phyloP scores from a whole-genome alignment of 106 monocot genomes.

The Acorus gramineus region DNA sequence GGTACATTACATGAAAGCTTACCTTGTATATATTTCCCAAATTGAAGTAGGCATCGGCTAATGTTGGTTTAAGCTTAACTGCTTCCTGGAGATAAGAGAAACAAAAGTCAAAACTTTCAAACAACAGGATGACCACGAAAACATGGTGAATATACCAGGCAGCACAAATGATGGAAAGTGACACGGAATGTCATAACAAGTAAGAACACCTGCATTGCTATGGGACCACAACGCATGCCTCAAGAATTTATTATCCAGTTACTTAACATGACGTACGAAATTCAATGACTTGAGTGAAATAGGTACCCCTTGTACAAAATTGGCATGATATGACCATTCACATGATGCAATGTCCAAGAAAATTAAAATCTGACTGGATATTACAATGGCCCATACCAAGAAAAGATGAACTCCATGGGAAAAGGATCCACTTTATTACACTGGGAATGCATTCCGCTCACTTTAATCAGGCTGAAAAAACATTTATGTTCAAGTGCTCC shows the following conservation, averaged over 20 bases:
- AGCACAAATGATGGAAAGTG: no score
- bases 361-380: no score
- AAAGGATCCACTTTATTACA: background rate
- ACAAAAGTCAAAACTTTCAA: background rate
- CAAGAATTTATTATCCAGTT: no score
- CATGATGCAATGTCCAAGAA: no score
- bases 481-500: no score
- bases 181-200: no score
- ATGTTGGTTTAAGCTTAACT: conserved; percentile 73
- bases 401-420: background rate
- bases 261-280: no score
- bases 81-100: conserved; percentile 58
- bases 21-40: conserved; percentile 95
- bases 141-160: background rate
- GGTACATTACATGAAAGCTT: conserved; percentile 28
- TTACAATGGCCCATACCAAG: background rate
- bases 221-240: no score
- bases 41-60: conserved; percentile 82
- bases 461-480: background rate
- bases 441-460: background rate
- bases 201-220: no score
- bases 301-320: no score
- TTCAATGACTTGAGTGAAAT: no score
- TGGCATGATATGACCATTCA: no score
- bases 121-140: background rate